Evolutionary conservation across 2,329 filamentous ascomycete species (phyloP).

Genomic region (Chrysoporthe puriensis): DNA sequence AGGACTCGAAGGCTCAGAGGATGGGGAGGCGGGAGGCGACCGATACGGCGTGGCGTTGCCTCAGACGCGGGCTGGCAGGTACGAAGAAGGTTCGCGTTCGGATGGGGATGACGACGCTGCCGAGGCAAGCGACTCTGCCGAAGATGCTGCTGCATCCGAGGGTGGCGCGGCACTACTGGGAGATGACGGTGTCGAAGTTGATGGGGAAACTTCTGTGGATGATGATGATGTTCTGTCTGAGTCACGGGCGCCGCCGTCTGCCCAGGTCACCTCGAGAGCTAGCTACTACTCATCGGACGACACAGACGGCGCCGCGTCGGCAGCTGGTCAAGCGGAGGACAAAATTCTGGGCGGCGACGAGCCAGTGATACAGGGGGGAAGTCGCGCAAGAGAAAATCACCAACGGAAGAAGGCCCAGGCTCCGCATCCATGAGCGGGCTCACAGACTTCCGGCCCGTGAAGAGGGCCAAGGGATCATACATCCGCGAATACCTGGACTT

Average conservation of each 20-base stretch:
- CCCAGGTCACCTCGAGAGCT: conserved; percentile 3
- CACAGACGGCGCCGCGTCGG: conserved; percentile 3
- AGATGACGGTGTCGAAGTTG: neutral
- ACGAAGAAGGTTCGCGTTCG: neutral
- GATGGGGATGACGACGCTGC: neutral
- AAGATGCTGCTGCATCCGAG: neutral
- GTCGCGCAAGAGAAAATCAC: conserved; percentile 20
- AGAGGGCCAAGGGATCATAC: conserved; percentile 48
- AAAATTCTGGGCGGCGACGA: neutral
- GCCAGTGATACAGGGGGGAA: no score
- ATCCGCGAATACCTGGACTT: conserved; percentile 53
- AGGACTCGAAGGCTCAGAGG: neutral
- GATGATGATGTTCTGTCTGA: neutral
- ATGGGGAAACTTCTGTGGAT: neutral
- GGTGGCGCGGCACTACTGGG: neutral
- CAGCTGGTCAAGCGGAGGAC: neutral
- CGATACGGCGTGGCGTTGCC: neutral
- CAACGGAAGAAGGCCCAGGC: neutral
- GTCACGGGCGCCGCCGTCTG: conserved; percentile 14
- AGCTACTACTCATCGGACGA: conserved; percentile 11
- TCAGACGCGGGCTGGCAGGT: neutral
- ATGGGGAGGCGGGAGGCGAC: no score
- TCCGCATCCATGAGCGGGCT: neutral
- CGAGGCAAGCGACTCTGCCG: neutral
- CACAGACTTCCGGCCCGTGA: conserved; percentile 41